phyloP scores from a whole-genome alignment of 1,139 yeast species.

The Yamadazyma atlantica region DNA sequence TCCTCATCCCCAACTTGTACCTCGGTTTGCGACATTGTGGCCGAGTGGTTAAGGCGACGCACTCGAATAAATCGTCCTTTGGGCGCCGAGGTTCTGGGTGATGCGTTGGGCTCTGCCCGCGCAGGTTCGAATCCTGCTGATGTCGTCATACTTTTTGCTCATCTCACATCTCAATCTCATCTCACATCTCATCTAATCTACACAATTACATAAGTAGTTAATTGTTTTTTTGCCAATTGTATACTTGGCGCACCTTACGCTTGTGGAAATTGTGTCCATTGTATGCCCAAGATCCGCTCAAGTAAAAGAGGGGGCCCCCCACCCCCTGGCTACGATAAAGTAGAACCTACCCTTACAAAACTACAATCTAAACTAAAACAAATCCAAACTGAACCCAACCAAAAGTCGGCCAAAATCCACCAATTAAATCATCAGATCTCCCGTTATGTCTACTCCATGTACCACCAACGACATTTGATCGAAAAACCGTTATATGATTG shows the following conservation, averaged over 20 bases:
- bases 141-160: conserved; percentile 51
- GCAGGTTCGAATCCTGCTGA: conserved; percentile 91
- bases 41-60: conserved; percentile 84
- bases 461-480: conserved; percentile 68
- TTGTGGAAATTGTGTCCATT: too few species aligned
- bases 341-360: conserved; percentile 69
- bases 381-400: conserved; percentile 38
- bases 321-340: conserved; percentile 74
- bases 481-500: conserved; percentile 72
- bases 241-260: too few species aligned
- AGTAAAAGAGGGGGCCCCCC: conserved; percentile 48
- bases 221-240: too few species aligned
- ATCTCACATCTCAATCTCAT: not conserved
- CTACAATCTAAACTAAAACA: conserved; percentile 61
- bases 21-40: conserved; percentile 54
- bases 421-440: conserved; percentile 74
- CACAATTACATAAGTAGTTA: not conserved
- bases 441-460: conserved; percentile 71
- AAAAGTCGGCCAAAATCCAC: conserved; percentile 67
- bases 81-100: conserved; percentile 23
- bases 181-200: not conserved
- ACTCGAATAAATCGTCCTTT: conserved; percentile 50
- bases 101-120: conserved; percentile 81
- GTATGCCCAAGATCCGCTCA: conserved; percentile 47
- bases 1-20: too few species aligned